Base-by-base conservation (phyloP, 192 early-diverging fungal genomes). In the Podila epigama region DNA sequence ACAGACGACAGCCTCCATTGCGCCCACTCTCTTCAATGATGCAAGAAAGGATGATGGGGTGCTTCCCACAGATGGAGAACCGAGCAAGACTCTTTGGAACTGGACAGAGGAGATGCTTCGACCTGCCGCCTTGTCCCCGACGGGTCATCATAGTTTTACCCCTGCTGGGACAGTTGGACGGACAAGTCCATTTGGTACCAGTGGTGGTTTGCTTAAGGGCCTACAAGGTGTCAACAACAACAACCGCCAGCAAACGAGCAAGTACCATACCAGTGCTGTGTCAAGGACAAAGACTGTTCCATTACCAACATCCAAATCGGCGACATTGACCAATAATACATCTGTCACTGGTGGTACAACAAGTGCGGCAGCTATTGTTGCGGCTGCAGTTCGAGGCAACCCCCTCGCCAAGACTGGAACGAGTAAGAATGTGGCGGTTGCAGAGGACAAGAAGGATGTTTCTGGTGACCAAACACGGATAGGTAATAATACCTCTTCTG, bases 71-170 rank as follows among this genome's bases (percentile, higher is more conserved):
- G 27, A 15, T 27, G n/a, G 13, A n/a, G 31, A 55, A 32, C 31
- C 27, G 16, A 32, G 31, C 31, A 51, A 50, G 33, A 41, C 40
- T 29, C 22, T 44, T 10, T 62, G 60, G 60, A 62, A 62, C 32
- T 62, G 69, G 69, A 55, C 69, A 1, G 60, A 52, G 5, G 55
- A 51, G 28, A 42, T 58, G n/a, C 55, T 71, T 25, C 33, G 56
- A 58, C 20, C 42, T 20, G 40, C 34, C 18, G 54, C 69, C 5
- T 32, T 58, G 42, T 52, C 61, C 3, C 60, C 61, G 0, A 71
- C 60, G 11, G 70, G 70, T 7, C 70, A 65, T 29, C 63, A 51
- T 4, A 52, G 63, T 6, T 56, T 66, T 22, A 37, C 58, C 18
- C 20, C 44, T 31, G 32, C 36, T 50, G 51, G 70, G 33, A 18